Conservation (phyloP, 768 basidiomycete species). For the Clitopilus passeckerianus region DNA sequence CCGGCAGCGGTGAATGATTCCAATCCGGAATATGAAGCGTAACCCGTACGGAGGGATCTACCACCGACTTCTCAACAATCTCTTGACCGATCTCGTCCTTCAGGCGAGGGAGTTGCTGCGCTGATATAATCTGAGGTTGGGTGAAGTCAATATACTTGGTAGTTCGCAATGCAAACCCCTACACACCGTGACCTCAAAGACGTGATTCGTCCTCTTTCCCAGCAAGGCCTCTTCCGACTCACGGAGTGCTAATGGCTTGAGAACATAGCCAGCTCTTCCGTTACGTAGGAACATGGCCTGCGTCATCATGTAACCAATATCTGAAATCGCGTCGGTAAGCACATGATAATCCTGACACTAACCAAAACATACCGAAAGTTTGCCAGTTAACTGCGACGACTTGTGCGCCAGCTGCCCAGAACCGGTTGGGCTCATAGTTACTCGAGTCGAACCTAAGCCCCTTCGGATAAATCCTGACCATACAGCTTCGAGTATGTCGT, state of each 20-base stretch:
- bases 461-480: constrained; percentile 85
- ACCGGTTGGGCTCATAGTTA: constrained; percentile 86
- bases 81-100: constrained; percentile 60
- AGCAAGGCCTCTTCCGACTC: constrained; percentile 57
- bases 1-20: constrained; percentile 29
- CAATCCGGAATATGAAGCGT: constrained; percentile 76
- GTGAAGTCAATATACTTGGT: neutral
- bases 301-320: constrained; percentile 89
- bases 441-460: constrained; percentile 76
- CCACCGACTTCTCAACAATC: constrained; percentile 46
- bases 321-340: constrained; percentile 29
- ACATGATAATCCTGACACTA: neutral
- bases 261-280: constrained; percentile 82
- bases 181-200: constrained; percentile 58
- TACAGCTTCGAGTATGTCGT: constrained; percentile 79
- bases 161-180: neutral
- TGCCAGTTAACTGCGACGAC: constrained; percentile 97
- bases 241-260: constrained; percentile 80
- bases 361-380: constrained; percentile 62
- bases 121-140: constrained; percentile 56
- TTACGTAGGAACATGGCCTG: constrained; percentile 94
- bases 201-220: constrained; percentile 47
- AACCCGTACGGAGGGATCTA: constrained; percentile 80
- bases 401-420: constrained; percentile 87
- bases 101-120: constrained; percentile 81